phyloP scores from a whole-genome alignment of 2,329 filamentous ascomycete species.

The Kalaharituber pfeilii region DNA sequence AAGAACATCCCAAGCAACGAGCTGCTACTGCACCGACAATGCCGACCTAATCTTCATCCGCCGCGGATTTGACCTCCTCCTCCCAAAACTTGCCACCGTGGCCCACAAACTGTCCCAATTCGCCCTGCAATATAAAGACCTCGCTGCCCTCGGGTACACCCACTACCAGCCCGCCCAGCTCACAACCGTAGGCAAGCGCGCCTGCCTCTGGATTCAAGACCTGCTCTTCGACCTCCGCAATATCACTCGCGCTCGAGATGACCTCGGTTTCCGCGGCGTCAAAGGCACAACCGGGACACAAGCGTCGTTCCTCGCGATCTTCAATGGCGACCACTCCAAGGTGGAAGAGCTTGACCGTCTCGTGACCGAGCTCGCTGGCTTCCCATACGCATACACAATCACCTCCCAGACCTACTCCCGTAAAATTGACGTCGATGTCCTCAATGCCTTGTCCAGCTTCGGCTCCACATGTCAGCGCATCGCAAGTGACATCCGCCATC shows the following conservation, averaged over 20 bases:
- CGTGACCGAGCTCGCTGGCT: conserved; percentile 49
- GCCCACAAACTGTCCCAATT: conserved; percentile 58
- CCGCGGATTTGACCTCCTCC: conserved; percentile 56
- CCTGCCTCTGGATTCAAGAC: conserved; percentile 59
- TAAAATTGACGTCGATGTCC: conserved; percentile 66
- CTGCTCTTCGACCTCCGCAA: conserved; percentile 57
- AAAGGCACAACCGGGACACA: conserved; percentile 61
- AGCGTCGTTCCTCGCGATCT: conserved; percentile 58
- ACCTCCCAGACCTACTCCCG: conserved; percentile 60
- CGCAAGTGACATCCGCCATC: conserved; percentile 53
- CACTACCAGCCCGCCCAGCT: conserved; percentile 49
- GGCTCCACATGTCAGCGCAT: conserved; percentile 66
- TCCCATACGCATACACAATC: conserved; percentile 43
- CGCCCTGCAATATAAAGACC: conserved; percentile 52
- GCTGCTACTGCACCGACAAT: conserved; percentile 52
- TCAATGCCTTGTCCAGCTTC: conserved; percentile 62
- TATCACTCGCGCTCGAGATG: conserved; percentile 49
- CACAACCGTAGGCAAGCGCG: conserved; percentile 49
- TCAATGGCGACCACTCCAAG: conserved; percentile 26
- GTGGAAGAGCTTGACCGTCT: conserved; percentile 46
- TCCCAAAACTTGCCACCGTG: conserved; percentile 61
- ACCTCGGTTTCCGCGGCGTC: conserved; percentile 58
- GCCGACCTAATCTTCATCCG: conserved; percentile 60
- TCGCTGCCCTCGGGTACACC: conserved; percentile 60
- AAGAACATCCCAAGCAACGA: conserved; percentile 23